Evolutionary conservation across 352 stramenopile genomes (phyloP).

Genomic region (Pilasporangium apinafurcum): DNA sequence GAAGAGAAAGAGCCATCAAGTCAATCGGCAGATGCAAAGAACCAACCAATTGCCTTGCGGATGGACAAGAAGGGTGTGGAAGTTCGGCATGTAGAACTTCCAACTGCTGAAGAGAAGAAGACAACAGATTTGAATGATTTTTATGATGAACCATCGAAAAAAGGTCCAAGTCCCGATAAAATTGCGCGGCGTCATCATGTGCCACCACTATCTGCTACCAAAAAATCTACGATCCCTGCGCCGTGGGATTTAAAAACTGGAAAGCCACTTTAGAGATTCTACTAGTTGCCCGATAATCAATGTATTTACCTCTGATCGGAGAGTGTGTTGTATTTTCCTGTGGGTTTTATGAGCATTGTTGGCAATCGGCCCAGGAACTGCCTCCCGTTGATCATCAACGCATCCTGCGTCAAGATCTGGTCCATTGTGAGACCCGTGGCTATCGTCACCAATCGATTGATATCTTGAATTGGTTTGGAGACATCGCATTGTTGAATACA

Average conservation of each 20-base stretch:
- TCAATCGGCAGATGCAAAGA: no score
- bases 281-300: no score
- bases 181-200: constrained; percentile 3
- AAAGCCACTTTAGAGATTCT: not conserved
- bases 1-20: constrained; percentile 7
- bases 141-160: not conserved
- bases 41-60: no score
- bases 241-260: constrained; percentile 5
- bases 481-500: constrained; percentile 40
- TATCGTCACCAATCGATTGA: constrained; percentile 22
- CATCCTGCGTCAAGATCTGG: constrained; percentile 56
- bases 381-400: constrained; percentile 33
- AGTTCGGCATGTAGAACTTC: not conserved
- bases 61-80: no score
- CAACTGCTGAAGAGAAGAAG: not conserved
- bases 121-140: not conserved
- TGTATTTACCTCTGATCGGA: no score
- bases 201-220: not conserved
- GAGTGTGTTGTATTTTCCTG: constrained; percentile 35
- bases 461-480: constrained; percentile 48
- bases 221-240: not conserved
- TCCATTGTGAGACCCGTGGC: constrained; percentile 29
- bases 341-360: constrained; percentile 40
- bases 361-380: constrained; percentile 34
- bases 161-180: not conserved